Evolutionary conservation across 2,329 filamentous ascomycete species (phyloP), one percentile per base, ranked within the genome.

Genomic region (Aciculosporium take): DNA sequence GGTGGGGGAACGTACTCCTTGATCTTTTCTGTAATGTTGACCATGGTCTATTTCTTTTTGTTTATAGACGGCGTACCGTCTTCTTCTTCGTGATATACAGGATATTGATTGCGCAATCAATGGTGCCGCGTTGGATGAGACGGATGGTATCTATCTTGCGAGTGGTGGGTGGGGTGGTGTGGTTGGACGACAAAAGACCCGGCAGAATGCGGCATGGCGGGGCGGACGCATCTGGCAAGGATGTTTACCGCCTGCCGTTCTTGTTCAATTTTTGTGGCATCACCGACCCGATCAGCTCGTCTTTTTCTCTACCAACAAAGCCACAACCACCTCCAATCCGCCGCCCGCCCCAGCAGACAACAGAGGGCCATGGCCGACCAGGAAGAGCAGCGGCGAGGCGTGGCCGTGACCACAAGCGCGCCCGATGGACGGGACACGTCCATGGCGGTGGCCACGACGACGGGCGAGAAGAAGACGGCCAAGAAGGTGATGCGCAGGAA

Each of bases 11-110:
- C 80, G 57, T 66, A 94, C 89, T 96, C 91, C 74, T 98, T 98
- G 70, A 98, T 98, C 75, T 94, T 96, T 42, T 98, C 93, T 51
- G 91, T 96, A 52, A 98, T 98, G 70, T 96, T 96, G 64, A 96
- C 91, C 91, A 98, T 98, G 56, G 5, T 67, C 74, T 63, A 42
- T 48, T 49, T 46, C 43, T 47, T 46, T 33, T 55, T 55, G 13
- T 55, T 57, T 56, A 53, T 44, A 54, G 50, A 53, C 52, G 54
- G 56, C 33, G 32, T 48, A 42, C 54, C 55, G 55, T 58, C 55
- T 56, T 23, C 17, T 13, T 20, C 10, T 3, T 24, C 23, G n/a
- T n/a, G n/a, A n/a, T n/a, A n/a, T n/a, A n/a, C n/a, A n/a, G n/a
- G n/a, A n/a, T n/a, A n/a, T n/a, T n/a, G n/a, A n/a, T n/a, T n/a